A percentile compares a stretch with the other conserved stretches of the same genome.
phyloP scores from a whole-genome alignment of 306 rosid species.

The Quercus engelmannii region DNA sequence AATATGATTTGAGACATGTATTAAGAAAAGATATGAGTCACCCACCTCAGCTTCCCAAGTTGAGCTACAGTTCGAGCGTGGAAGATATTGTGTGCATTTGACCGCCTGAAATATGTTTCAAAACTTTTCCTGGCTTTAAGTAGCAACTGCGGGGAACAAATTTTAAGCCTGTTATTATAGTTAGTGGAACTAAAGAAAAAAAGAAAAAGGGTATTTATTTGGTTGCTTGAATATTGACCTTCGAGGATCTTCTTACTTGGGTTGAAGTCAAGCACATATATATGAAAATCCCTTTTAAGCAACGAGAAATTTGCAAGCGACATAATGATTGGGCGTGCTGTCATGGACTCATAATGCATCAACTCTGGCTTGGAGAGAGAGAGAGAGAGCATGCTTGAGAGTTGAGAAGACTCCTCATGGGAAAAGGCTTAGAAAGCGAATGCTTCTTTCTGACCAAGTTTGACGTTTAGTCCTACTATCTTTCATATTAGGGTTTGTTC shows the following conservation, averaged over 20 bases:
- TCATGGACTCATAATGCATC: constrained; percentile 36
- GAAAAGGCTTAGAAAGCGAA: constrained; percentile 4
- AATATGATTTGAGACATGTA: neutral
- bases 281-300: constrained; percentile 48
- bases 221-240: constrained; percentile 23
- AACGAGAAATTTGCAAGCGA: constrained; percentile 33
- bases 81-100: neutral
- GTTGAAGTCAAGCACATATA: constrained; percentile 42
- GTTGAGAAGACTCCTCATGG: neutral
- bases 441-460: constrained; percentile 29
- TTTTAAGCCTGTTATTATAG: constrained; percentile 10
- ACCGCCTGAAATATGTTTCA: neutral
- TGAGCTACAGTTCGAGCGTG: neutral
- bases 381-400: constrained; percentile 25
- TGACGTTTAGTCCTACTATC: constrained; percentile 5
- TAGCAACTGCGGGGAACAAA: neutral
- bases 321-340: constrained; percentile 78
- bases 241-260: constrained; percentile 26
- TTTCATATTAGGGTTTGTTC: neutral
- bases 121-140: neutral
- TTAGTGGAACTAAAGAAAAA: neutral
- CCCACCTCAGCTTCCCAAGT: neutral
- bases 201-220: neutral
- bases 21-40: neutral
- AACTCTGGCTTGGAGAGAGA: constrained; percentile 22